phyloP scores from a whole-genome alignment of 495 filamentous ascomycete genomes.

The Immersiella caudata region DNA sequence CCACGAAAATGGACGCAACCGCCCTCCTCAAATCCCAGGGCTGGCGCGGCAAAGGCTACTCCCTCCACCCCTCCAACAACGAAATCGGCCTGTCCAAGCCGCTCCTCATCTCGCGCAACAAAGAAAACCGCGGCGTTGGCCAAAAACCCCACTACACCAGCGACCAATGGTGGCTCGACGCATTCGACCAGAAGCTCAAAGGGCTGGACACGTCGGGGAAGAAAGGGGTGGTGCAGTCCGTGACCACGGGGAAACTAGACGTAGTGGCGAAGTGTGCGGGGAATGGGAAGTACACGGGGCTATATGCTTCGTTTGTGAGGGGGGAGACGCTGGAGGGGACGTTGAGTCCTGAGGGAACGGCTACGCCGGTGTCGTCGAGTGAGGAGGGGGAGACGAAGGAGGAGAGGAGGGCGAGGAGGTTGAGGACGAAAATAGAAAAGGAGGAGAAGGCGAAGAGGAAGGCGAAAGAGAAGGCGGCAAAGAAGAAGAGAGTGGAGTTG shows the following conservation, averaged over 20 bases:
- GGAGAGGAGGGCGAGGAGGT: slow-evolving; percentile 41
- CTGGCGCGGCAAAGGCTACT: slow-evolving; percentile 76
- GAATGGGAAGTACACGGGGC: slow-evolving; percentile 55
- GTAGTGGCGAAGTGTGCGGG: slow-evolving; percentile 46
- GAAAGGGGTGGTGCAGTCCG: slow-evolving; percentile 52
- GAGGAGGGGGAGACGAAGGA: slow-evolving; percentile 41
- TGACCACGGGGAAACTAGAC: slow-evolving; percentile 55
- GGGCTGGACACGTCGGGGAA: slow-evolving; percentile 61
- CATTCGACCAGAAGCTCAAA: slow-evolving; percentile 77
- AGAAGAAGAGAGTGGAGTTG: slow-evolving; percentile 28
- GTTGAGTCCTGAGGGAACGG: slow-evolving; percentile 55
- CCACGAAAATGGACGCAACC: slow-evolving; percentile 34
- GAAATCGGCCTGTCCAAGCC: slow-evolving; percentile 68
- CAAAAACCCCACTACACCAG: slow-evolving; percentile 64
- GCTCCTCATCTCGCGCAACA: slow-evolving; percentile 67
- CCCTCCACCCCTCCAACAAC: slow-evolving; percentile 67
- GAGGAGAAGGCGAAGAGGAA: slow-evolving; percentile 24
- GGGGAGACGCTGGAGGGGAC: slow-evolving; percentile 76
- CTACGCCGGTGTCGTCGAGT: slow-evolving; percentile 19
- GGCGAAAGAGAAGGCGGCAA: slow-evolving; percentile 28
- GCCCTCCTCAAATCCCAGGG: slow-evolving; percentile 68
- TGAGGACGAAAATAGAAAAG: slow-evolving; percentile 37
- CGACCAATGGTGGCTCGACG: slow-evolving; percentile 79
- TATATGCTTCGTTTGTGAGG: slow-evolving; percentile 81
- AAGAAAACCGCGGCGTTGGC: slow-evolving; percentile 70